phyloP scores from a whole-genome alignment of 306 rosid species.

The Ochetophila trinervis region DNA sequence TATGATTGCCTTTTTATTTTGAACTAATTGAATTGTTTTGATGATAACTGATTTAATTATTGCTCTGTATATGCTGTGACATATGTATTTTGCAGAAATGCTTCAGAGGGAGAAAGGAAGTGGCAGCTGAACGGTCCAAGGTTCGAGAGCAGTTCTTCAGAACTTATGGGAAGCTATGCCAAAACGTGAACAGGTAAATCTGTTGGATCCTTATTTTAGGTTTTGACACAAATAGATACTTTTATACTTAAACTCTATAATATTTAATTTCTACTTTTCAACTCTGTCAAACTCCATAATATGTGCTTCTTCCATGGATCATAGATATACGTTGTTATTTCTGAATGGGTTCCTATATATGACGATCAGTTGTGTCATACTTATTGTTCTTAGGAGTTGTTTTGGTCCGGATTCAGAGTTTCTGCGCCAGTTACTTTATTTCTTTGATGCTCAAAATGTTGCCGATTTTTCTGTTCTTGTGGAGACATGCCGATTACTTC shows the following conservation, averaged over 20 bases:
- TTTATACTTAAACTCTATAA: not conserved
- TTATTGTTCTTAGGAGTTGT: conserved; percentile 58
- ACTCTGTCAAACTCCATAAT: too few species aligned
- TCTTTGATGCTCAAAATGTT: conserved; percentile 56
- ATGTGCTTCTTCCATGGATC: conserved; percentile 4
- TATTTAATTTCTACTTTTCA: not conserved
- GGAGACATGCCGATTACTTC: conserved; percentile 74
- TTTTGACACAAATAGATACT: not conserved
- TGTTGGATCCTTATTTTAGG: conserved; percentile 14
- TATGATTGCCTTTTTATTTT: not conserved
- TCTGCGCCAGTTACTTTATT: conserved; percentile 78
- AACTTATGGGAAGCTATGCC: conserved; percentile 57
- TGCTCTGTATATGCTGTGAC: not conserved
- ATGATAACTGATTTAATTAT: not conserved
- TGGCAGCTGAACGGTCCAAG: conserved; percentile 55
- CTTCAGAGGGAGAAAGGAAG: conserved; percentile 86
- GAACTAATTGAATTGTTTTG: not conserved
- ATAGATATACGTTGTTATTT: conserved; percentile 13
- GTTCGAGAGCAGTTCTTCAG: conserved; percentile 59
- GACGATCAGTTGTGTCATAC: conserved; percentile 21
- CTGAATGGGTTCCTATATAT: conserved; percentile 1
- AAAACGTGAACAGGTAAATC: conserved; percentile 68
- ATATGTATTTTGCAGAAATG: conserved; percentile 63
- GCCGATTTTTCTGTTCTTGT: conserved; percentile 69
- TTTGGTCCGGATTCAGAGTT: conserved; percentile 85